Evolutionary conservation across 257 asterid species (phyloP).

Genomic region (Gentiana macrophylla): DNA sequence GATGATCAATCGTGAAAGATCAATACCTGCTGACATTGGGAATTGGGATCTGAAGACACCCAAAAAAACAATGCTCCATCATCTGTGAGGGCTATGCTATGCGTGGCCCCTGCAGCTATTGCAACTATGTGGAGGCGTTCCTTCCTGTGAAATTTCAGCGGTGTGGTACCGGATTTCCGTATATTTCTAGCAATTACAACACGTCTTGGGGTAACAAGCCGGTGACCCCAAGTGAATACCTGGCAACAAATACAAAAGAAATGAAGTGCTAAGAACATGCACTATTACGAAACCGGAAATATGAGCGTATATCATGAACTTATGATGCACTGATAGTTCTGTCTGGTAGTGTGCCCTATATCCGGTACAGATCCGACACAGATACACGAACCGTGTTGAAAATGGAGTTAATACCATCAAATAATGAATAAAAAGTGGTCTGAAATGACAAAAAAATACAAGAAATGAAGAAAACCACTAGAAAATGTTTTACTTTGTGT

Average conservation of each 20-base stretch:
- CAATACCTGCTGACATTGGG: conserved; percentile 66
- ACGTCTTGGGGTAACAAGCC: conserved; percentile 86
- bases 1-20: background rate
- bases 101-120: conserved; percentile 84
- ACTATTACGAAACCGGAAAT: no score
- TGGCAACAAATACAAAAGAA: conserved; percentile 9
- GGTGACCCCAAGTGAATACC: conserved; percentile 99
- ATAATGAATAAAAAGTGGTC: no score
- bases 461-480: no score
- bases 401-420: no score
- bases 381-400: no score
- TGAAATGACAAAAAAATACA: no score
- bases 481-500: no score
- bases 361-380: no score
- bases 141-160: conserved; percentile 74
- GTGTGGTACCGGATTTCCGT: conserved; percentile 49
- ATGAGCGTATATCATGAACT: no score
- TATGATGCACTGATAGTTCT: no score
- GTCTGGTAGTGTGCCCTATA: no score
- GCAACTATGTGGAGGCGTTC: conserved; percentile 67
- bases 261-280: no score
- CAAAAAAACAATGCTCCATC: conserved; percentile 92
- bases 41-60: conserved; percentile 81
- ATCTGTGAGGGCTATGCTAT: conserved; percentile 78
- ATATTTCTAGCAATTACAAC: conserved; percentile 58